Base-by-base conservation (phyloP, 139 green algal genomes). In the Spirogloea muscicola region DNA sequence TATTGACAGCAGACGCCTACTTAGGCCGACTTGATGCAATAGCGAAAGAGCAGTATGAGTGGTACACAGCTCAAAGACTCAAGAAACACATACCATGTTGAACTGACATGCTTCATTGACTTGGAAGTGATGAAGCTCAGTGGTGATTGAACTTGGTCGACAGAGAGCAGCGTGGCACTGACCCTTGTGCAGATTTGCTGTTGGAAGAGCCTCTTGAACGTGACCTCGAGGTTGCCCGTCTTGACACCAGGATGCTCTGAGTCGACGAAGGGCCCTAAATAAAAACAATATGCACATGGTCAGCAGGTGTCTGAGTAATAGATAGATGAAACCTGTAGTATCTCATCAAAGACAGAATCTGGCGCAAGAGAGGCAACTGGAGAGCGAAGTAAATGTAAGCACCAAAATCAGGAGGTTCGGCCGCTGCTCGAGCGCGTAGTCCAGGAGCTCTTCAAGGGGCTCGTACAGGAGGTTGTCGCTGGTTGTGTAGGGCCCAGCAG, bases 251-350 rank as follows among this genome's bases (percentile, higher is more conserved):
- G 83, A 72, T 96, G 89, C 62, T 95, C 86, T 2, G 46, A 81
- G 80, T 98, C 93, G 46, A 98, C 87, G 81, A 97, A 98, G 1
- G 94, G 94, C 0, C 94, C 42, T 41, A 96, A 81, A 69, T 78
- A 31, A 10, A 21, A 57, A 42, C 13, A 65, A 57, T 16, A 65
- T 10, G 16, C 16, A 65, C 10, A 16, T 41, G 13, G 16, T 10
- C 10, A 16, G 10, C 29, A 21, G n/a, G 46, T 55, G 16, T 10
- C 10, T 31, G 13, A 65, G 16, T 41, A n/a, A 16, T n/a, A 57
- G 16, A 41, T 57, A n/a, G n/a, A 55, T 55, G n/a, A 21, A n/a
- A n/a, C n/a, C n/a, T n/a, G n/a, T n/a, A n/a, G n/a, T n/a, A n/a
- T n/a, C n/a, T n/a, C n/a, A n/a, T n/a, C n/a, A n/a, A n/a, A n/a